Conservation (phyloP, 1,284 basidiomycete genomes). For the Tausonia pullulans region DNA sequence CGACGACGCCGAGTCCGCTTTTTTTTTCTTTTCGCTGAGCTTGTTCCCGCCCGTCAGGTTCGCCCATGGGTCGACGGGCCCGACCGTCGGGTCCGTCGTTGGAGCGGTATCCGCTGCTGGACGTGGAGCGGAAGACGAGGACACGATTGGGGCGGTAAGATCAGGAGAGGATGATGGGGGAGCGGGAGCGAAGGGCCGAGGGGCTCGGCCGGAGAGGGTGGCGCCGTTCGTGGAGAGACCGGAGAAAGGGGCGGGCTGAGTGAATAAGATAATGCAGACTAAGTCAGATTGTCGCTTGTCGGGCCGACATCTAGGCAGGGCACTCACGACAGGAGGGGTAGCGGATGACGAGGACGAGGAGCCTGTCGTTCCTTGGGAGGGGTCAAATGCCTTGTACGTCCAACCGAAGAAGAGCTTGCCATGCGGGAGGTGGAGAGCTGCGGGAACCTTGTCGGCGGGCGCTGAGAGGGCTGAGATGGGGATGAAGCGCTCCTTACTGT, state of each 20-base stretch:
- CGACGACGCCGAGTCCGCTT: not conserved
- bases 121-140: not conserved
- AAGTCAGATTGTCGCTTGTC: not conserved
- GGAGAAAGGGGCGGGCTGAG: conserved; percentile 9
- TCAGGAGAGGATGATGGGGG: not conserved
- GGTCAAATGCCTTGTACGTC: conserved; percentile 56
- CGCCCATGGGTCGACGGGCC: conserved; percentile 10
- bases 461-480: conserved; percentile 66
- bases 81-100: not conserved
- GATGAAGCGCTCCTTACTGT: conserved; percentile 70
- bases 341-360: conserved; percentile 3
- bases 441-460: conserved; percentile 68
- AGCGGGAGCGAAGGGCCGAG: conserved; percentile 1
- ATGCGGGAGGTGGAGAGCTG: conserved; percentile 76
- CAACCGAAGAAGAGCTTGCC: conserved; percentile 94
- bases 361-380: not conserved
- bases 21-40: conserved; percentile 2
- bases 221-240: conserved; percentile 7
- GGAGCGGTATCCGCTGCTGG: not conserved
- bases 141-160: not conserved
- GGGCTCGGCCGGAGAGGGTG: conserved; percentile 14
- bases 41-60: conserved; percentile 13
- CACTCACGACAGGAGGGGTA: not conserved
- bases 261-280: not conserved
- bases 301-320: not conserved